Conservation (phyloP, 164 flowering plant species). For the Vitis riparia region DNA sequence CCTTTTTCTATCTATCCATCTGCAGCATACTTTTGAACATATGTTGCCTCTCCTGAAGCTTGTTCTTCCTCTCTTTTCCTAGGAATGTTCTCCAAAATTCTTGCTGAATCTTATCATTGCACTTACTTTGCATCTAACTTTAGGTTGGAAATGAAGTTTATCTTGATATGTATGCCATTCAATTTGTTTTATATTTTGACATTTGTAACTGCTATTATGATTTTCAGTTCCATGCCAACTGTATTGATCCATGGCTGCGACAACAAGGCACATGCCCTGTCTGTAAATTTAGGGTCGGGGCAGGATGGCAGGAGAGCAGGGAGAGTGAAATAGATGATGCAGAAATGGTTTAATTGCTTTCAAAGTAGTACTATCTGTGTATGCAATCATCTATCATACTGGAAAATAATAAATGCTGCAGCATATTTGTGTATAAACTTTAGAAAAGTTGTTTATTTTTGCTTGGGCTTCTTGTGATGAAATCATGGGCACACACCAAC, state of each 20-base stretch:
- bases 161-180: slow-evolving; percentile 1
- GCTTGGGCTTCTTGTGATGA: background rate
- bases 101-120: background rate
- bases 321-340: slow-evolving; percentile 34
- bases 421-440: background rate
- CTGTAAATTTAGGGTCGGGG: slow-evolving; percentile 52
- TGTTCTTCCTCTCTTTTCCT: too few relatives aligned
- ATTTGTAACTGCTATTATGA: background rate
- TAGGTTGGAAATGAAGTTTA: background rate
- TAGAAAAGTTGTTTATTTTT: background rate
- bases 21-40: background rate
- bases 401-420: too few relatives aligned
- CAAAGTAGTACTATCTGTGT: slow-evolving; percentile 3
- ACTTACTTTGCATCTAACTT: background rate
- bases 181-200: background rate
- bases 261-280: slow-evolving; percentile 75
- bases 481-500: too few relatives aligned
- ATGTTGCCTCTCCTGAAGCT: too few relatives aligned
- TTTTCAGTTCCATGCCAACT: slow-evolving; percentile 58
- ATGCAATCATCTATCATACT: background rate
- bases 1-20: too few relatives aligned
- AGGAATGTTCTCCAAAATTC: background rate
- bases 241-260: slow-evolving; percentile 78
- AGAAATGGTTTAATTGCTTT: slow-evolving; percentile 43
- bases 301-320: slow-evolving; percentile 50